A percentile compares a stretch with the other conserved stretches of the same genome.
phyloP scores from a whole-genome alignment of 768 basidiomycete species.

The Steccherinum ochraceum region DNA sequence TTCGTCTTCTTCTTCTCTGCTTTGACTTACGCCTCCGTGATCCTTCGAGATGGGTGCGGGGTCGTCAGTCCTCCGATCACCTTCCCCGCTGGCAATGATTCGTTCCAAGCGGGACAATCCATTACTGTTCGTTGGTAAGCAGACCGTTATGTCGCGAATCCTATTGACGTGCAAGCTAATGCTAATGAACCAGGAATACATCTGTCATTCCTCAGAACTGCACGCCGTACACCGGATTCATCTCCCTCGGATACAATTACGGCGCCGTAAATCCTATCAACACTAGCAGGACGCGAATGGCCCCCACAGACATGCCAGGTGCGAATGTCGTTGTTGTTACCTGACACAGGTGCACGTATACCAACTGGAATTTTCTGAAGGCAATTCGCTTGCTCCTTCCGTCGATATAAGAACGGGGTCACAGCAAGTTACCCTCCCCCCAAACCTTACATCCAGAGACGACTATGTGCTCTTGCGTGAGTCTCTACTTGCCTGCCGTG shows the following conservation, averaged over 20 bases:
- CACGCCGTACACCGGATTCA: background rate
- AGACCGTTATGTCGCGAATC: too few species aligned
- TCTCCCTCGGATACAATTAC: background rate
- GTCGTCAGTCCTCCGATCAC: background rate
- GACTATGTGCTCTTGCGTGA: background rate
- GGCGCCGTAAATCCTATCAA: background rate
- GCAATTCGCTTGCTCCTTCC: background rate
- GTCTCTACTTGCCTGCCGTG: too few species aligned
- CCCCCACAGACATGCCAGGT: background rate
- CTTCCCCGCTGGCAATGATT: background rate
- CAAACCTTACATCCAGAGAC: background rate
- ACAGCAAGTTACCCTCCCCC: background rate
- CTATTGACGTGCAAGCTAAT: too few species aligned
- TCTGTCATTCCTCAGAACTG: background rate
- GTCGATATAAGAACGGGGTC: background rate
- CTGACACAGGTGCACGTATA: too few species aligned
- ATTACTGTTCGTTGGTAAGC: background rate
- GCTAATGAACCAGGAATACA: background rate
- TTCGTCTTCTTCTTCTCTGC: too few species aligned
- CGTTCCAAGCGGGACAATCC: background rate
- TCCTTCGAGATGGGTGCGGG: background rate
- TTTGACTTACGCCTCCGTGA: background rate
- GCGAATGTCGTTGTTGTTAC: too few species aligned
- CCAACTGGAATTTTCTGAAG: too few species aligned
- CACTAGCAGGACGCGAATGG: background rate